These are phyloP conservation scores for Kwoniella sp. DNA, from an alignment of 768 basidiomycete genomes.

Conservation along the genomic window DNA sequence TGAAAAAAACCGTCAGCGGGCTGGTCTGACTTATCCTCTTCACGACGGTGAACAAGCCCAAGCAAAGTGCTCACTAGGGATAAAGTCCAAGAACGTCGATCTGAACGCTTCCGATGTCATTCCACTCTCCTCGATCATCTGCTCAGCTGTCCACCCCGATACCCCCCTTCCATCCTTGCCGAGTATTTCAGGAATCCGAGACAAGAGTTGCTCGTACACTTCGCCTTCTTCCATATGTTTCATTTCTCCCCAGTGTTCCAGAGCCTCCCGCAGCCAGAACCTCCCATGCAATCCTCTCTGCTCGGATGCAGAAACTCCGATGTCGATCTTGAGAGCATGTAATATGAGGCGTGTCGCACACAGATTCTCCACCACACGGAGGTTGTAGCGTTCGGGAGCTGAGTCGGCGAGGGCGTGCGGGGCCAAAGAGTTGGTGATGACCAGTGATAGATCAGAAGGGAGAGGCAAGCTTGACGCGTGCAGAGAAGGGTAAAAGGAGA, in stretches of 20 bases:
- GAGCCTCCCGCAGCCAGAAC: constrained; percentile 33
- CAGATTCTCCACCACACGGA: constrained; percentile 88
- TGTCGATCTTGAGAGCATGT: constrained; percentile 47
- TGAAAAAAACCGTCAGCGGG: neutral
- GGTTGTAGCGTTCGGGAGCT: constrained; percentile 78
- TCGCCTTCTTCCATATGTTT: constrained; percentile 8
- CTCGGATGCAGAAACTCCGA: constrained; percentile 57
- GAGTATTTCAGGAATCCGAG: neutral
- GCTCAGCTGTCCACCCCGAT: constrained; percentile 69
- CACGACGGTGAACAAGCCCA: neutral
- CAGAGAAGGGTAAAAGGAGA: constrained; percentile 78
- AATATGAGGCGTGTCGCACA: constrained; percentile 76
- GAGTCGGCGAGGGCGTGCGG: constrained; percentile 77
- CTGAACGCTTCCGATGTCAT: constrained; percentile 64
- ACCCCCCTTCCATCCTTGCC: constrained; percentile 57
- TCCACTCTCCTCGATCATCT: constrained; percentile 71
- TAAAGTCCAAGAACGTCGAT: constrained; percentile 75
- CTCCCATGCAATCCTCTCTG: constrained; percentile 18
- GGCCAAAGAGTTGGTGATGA: constrained; percentile 81
- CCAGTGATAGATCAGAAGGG: constrained; percentile 65
- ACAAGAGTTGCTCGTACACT: constrained; percentile 12
- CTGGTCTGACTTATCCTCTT: too few relatives aligned
- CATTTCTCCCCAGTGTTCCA: constrained; percentile 26
- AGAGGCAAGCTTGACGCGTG: constrained; percentile 69
- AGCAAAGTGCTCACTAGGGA: constrained; percentile 62